A percentile compares a stretch with the other conserved stretches of the same genome.
phyloP scores from a whole-genome alignment of 1,284 basidiomycete species.

The Coriolopsis trogii region DNA sequence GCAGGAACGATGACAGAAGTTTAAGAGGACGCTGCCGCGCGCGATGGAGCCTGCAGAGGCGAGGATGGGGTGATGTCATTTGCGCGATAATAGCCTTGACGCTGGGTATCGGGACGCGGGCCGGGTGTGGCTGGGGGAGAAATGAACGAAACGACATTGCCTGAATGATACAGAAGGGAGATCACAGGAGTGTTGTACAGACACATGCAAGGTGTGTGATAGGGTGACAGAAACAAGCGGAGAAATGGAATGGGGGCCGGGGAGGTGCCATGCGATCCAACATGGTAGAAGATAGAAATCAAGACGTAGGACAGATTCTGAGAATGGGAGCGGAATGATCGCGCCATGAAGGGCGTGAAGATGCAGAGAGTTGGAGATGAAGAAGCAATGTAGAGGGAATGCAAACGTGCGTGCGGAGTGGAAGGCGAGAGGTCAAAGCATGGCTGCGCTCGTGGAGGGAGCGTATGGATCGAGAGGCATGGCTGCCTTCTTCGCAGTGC shows the following conservation, averaged over 20 bases:
- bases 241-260: too few relatives aligned
- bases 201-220: too few relatives aligned
- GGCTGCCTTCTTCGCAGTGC: constrained; percentile 5
- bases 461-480: constrained; percentile 19
- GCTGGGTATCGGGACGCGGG: not conserved
- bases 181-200: too few relatives aligned
- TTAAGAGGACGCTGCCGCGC: constrained; percentile 11
- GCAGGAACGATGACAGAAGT: not conserved
- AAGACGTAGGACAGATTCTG: not conserved
- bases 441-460: constrained; percentile 17
- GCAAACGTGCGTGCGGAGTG: not conserved
- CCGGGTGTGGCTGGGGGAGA: too few relatives aligned
- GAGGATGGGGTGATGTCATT: constrained; percentile 20
- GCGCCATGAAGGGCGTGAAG: too few relatives aligned
- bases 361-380: not conserved
- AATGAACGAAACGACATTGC: too few relatives aligned
- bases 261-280: too few relatives aligned
- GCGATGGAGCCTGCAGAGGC: constrained; percentile 17
- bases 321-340: too few relatives aligned
- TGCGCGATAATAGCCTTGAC: not conserved
- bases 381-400: not conserved
- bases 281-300: too few relatives aligned
- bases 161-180: too few relatives aligned
- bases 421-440: constrained; percentile 1
- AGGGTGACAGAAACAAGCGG: too few relatives aligned